Base-by-base conservation (phyloP, 108 stramenopile genomes). In the Cylindrotheca fusiformis region DNA sequence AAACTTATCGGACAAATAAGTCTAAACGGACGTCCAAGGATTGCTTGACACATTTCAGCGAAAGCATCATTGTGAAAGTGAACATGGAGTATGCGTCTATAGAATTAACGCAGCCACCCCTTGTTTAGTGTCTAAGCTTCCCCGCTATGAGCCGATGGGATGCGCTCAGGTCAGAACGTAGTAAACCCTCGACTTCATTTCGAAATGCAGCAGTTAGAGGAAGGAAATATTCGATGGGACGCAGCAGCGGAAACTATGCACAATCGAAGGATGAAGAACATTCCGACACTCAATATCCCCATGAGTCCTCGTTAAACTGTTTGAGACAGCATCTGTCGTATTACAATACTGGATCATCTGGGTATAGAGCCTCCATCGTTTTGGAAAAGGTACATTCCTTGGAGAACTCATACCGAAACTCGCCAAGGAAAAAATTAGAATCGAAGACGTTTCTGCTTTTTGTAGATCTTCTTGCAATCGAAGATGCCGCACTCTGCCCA, bases 61-160 rank as follows among this genome's bases (percentile, higher is more conserved):
- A n/a, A n/a, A n/a, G n/a, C n/a, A n/a, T n/a, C n/a, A n/a, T n/a
- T n/a, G n/a, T n/a, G n/a, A n/a, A n/a, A n/a, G n/a, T n/a, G n/a
- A n/a, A n/a, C n/a, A n/a, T n/a, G n/a, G n/a, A n/a, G n/a, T n/a
- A n/a, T n/a, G n/a, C n/a, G n/a, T n/a, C n/a, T n/a, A n/a, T n/a
- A n/a, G n/a, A n/a, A n/a, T n/a, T n/a, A n/a, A n/a, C n/a, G n/a
- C n/a, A n/a, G n/a, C n/a, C n/a, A n/a, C n/a, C n/a, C n/a, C n/a
- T n/a, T n/a, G n/a, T n/a, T n/a, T n/a, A n/a, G n/a, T n/a, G n/a
- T n/a, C n/a, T n/a, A n/a, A n/a, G n/a, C n/a, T n/a, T n/a, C n/a
- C n/a, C n/a, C n/a, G n/a, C n/a, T n/a, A 71, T 71, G 70, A 62
- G 62, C 20, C 54, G 70, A 47, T 71, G 70, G 70, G 62, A 71